Evolutionary conservation across 768 basidiomycete species (phyloP), one percentile per base, ranked within the genome.

Genomic region (Panaeolus papilionaceus): DNA sequence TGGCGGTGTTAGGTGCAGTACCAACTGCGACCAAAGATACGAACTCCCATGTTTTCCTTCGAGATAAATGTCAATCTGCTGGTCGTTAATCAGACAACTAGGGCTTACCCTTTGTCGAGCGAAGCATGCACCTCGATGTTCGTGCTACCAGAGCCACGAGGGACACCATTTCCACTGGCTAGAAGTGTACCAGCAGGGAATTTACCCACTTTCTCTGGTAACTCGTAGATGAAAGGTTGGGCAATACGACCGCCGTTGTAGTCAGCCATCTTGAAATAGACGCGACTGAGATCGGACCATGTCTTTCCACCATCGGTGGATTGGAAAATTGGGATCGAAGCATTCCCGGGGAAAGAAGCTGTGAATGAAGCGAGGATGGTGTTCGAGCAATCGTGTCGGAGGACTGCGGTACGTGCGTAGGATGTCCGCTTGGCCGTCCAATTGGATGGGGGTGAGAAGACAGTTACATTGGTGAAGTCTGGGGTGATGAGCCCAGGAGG

Each of bases 11-110:
- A 0, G 54, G 54, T 28, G 54, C 26, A 1, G 54, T 16, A 10
- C 54, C 54, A 16, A n/a, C n/a, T 10, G 54, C 54, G 14, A 58
- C 54, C 26, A 58, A 37, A 7, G 54, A 58, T 2, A 58, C 54
- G 20, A 58, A 58, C 14, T 58, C 54, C 54, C 54, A 58, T 37
- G 54, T 58, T 58, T 58, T 51, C 10, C 49, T 51, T 14, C 11
- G 23, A 9, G 14, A 14, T 23, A 1, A 9, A 6, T 11, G 14
- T 51, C 14, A 51, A 11, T 8, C 3, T 47, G 6, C 20, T 10
- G 20, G 6, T 14, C 26, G 26, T 28, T 47, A 18, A 16, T 20
- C 18, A 16, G 9, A 20, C 2, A 8, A 9, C 18, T 3, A 2
- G 45, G 2, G n/a, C 45, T 4, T 47, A 47, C 45, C 45, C 45